Conservation (phyloP, 2,329 filamentous ascomycete genomes). For the Pseudocercospora crystallina region DNA sequence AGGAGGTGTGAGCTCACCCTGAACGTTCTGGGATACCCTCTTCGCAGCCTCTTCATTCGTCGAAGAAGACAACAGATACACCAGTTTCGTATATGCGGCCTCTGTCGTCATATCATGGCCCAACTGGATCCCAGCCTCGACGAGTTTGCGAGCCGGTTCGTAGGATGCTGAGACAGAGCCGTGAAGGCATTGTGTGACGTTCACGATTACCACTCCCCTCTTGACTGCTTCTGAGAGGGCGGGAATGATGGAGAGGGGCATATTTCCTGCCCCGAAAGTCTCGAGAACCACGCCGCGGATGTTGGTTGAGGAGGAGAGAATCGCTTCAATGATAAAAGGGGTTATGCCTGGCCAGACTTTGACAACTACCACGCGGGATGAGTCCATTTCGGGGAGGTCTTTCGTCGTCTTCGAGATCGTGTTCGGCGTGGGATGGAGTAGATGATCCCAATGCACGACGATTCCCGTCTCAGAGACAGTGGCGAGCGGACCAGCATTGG, state of each 20-base stretch:
- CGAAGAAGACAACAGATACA: slow-evolving; percentile 69
- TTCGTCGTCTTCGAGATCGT: slow-evolving; percentile 10
- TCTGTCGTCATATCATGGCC: slow-evolving; percentile 88
- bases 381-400: slow-evolving; percentile 61
- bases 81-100: slow-evolving; percentile 85
- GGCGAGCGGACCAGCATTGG: slow-evolving; percentile 81
- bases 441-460: slow-evolving; percentile 34
- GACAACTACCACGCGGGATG: slow-evolving; percentile 83
- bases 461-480: slow-evolving; percentile 63
- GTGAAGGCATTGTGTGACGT: slow-evolving; percentile 76
- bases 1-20: slow-evolving; percentile 73
- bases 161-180: slow-evolving; percentile 42
- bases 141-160: slow-evolving; percentile 58
- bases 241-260: slow-evolving; percentile 78
- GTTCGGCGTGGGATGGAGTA: slow-evolving; percentile 52
- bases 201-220: slow-evolving; percentile 81
- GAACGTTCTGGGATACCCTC: slow-evolving; percentile 71
- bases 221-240: slow-evolving; percentile 64
- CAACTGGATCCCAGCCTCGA: slow-evolving; percentile 85
- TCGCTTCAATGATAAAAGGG: slow-evolving; percentile 83
- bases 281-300: slow-evolving; percentile 81
- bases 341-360: slow-evolving; percentile 91
- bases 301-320: slow-evolving; percentile 65
- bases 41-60: slow-evolving; percentile 64
- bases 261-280: slow-evolving; percentile 91